Evolutionary conservation across 345 rosid genomes (phyloP).

Genomic region (Salix dunnii): DNA sequence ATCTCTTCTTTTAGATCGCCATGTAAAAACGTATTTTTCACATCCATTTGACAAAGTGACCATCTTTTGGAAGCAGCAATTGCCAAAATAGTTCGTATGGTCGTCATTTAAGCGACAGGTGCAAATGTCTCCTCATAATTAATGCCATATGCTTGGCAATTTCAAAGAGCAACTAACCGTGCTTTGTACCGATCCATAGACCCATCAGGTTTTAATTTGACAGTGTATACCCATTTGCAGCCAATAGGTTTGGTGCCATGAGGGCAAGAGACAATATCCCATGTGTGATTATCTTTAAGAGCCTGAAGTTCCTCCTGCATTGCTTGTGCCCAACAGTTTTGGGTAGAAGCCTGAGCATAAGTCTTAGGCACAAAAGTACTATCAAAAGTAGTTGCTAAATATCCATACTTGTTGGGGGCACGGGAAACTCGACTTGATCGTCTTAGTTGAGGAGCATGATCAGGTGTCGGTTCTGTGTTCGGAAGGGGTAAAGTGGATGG

Average conservation of each 20-base stretch:
- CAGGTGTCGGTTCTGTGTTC: neutral
- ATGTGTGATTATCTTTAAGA: no score
- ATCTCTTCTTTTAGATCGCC: neutral
- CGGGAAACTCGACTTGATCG: neutral
- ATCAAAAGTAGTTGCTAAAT: neutral
- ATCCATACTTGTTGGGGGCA: neutral
- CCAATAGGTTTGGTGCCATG: neutral
- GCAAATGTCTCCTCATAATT: neutral
- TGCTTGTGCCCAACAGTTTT: neutral
- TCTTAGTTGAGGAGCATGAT: neutral
- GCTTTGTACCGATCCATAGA: neutral
- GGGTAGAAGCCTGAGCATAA: neutral
- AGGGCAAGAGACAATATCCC: neutral
- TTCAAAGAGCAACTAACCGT: neutral
- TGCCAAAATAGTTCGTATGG: neutral
- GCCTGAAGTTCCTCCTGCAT: neutral
- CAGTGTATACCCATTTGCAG: neutral
- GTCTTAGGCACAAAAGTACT: neutral
- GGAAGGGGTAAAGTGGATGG: neutral
- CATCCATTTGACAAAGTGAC: neutral
- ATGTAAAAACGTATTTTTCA: neutral
- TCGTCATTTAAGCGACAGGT: neutral
- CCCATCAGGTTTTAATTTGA: neutral
- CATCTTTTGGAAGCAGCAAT: neutral
- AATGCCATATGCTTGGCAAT: neutral